Conservation (phyloP, 371 early-diverging fungal genomes). For the Syncephalis plumigaleata region DNA sequence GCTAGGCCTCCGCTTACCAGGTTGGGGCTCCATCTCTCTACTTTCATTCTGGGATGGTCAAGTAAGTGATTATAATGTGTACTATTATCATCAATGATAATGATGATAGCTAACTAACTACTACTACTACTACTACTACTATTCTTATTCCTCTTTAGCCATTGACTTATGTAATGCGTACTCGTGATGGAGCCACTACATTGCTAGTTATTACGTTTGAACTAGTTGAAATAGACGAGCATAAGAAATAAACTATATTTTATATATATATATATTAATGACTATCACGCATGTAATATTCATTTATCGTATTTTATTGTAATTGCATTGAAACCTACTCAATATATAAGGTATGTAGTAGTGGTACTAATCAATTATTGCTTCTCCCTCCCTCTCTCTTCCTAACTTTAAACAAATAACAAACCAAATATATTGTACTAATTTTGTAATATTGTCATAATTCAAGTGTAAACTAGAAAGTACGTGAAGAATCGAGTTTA, state of each 20-base stretch:
- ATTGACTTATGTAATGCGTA: slow-evolving; percentile 29
- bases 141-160: slow-evolving; percentile 16
- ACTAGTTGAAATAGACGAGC: slow-evolving; percentile 19
- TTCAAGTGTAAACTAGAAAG: too few relatives aligned
- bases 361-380: too few relatives aligned
- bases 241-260: not conserved
- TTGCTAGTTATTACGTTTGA: slow-evolving; percentile 42
- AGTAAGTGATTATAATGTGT: slow-evolving; percentile 9
- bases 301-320: too few relatives aligned
- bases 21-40: slow-evolving; percentile 30
- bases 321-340: too few relatives aligned
- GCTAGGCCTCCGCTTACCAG: slow-evolving; percentile 32
- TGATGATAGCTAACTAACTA: not conserved
- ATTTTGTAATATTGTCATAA: too few relatives aligned
- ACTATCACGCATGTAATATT: too few relatives aligned
- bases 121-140: not conserved
- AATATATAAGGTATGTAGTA: too few relatives aligned
- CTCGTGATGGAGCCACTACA: slow-evolving; percentile 19
- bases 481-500: too few relatives aligned
- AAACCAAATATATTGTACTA: too few relatives aligned
- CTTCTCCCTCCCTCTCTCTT: too few relatives aligned
- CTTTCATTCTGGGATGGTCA: slow-evolving; percentile 47
- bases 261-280: too few relatives aligned
- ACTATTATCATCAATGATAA: not conserved
- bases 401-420: too few relatives aligned